Percentiles rank a stretch among this genome's conserved stretches.
Evolutionary conservation across 148 eudicot genomes (phyloP).

Genomic region (Vaccinium myrtillus): DNA sequence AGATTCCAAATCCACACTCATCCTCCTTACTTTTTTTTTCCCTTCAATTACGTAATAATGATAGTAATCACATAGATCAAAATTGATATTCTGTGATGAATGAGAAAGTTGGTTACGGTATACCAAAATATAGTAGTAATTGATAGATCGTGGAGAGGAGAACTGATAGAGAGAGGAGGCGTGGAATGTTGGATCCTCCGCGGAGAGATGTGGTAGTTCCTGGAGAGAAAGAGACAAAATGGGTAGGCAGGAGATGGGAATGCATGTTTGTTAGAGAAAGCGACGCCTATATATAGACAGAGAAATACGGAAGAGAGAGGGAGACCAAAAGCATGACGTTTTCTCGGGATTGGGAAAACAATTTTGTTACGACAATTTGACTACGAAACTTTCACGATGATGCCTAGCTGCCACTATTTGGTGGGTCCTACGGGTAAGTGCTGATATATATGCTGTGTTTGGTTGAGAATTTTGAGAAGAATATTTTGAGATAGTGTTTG

Average conservation of each 20-base stretch:
- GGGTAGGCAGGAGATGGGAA: neutral
- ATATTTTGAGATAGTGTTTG: too few species aligned
- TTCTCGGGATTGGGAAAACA: slow-evolving; percentile 6
- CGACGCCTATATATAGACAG: neutral
- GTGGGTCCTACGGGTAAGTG: too few species aligned
- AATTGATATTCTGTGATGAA: neutral
- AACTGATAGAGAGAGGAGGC: neutral
- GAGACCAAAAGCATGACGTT: slow-evolving; percentile 3
- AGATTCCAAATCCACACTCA: slow-evolving; percentile 39
- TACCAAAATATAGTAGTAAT: neutral
- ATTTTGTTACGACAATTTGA: too few species aligned
- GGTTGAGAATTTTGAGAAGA: too few species aligned
- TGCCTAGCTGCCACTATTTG: too few species aligned
- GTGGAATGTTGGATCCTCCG: neutral
- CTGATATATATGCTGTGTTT: too few species aligned
- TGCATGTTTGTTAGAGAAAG: neutral
- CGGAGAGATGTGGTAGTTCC: neutral
- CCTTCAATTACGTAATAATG: neutral
- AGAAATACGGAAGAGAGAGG: neutral
- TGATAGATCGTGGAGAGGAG: neutral
- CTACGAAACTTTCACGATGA: too few species aligned
- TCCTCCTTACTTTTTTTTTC: neutral
- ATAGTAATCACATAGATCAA: neutral
- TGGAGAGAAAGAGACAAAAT: neutral
- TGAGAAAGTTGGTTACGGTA: neutral